These are phyloP conservation scores for Sclerotinia borealis DNA, from an alignment of 2,329 filamentous ascomycete genomes.

Conservation along the genomic window DNA sequence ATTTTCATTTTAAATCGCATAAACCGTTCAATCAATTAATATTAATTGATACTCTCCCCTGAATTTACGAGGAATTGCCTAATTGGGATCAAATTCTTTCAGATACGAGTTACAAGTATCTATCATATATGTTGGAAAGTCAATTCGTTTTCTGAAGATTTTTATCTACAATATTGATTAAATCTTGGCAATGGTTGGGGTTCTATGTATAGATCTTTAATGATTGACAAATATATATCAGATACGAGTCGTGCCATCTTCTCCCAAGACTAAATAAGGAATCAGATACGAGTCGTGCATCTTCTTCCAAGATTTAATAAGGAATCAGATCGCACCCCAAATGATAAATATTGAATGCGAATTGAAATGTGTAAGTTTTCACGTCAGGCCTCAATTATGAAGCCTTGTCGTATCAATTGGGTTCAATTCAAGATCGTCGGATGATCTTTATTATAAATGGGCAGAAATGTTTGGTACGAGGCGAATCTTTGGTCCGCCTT, in stretches of 20 bases:
- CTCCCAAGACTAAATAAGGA: not conserved
- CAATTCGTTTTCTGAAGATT: too few species aligned
- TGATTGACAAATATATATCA: not conserved
- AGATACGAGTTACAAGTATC: too few species aligned
- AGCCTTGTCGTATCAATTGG: not conserved
- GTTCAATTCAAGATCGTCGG: not conserved
- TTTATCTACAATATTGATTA: not conserved
- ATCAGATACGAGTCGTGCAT: not conserved
- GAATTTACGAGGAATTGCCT: too few species aligned
- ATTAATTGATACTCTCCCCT: too few species aligned
- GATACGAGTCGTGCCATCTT: not conserved
- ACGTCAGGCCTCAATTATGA: not conserved
- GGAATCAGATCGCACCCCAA: not conserved
- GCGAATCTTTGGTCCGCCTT: not conserved
- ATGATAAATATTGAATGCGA: not conserved
- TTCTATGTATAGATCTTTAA: not conserved
- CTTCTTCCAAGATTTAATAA: not conserved
- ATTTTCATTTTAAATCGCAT: not conserved
- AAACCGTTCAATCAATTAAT: not conserved
- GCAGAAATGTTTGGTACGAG: not conserved
- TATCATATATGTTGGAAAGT: too few species aligned
- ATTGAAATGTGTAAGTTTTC: not conserved
- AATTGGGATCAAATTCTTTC: too few species aligned
- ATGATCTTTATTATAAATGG: not conserved
- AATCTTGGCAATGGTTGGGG: not conserved